Evolutionary conservation across 495 filamentous ascomycete species (phyloP), one percentile per base, ranked within the genome.

Genomic region (Trichoderma gamsii): DNA sequence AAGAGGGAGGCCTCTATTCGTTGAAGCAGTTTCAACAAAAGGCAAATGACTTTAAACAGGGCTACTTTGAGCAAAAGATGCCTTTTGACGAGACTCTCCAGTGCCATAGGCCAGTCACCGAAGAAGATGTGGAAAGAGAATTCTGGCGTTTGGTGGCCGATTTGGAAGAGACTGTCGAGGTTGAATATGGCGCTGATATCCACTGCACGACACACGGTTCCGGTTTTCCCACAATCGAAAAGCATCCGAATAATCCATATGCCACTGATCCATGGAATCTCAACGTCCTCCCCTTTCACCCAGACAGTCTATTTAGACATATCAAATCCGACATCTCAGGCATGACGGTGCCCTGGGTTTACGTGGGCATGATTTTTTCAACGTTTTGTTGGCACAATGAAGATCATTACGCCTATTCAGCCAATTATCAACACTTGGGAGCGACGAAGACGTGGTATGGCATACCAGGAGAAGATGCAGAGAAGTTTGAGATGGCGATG

Each of bases 301-400:
- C 90, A 0, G 93, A 97, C 52, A 97, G 94, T 7, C 83, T 99
- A 11, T 98, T 98, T 79, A 86, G 93, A 65, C 91, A 99, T 75
- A 97, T 98, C 82, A 98, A 98, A 75, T 90, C 93, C 0, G 95
- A 99, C 77, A 93, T 99, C 68, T 97, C 95, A n/a, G 95, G 95
- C 43, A 99, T 99, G 95, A 99, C 95, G 0, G 94, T 99, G 7
- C 95, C 95, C 18, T 99, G 95, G 95, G 87, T 98, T 7, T 99
- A 99, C 75, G 96, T 99, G n/a, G 95, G 95, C 69, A 99, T 99
- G 95, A 96, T 93, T 72, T 99, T 99, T 77, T 98, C 95, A 3
- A 97, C 94, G 4, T 99, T 99, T 75, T 99, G 95, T 77, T 99
- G 95, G 95, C 95, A 99, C 74, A 96, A 96, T 70, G 95, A 99